These are phyloP conservation scores for Diutina ranongensis DNA, from an alignment of 1,139 yeast genomes.

Conservation along the genomic window DNA sequence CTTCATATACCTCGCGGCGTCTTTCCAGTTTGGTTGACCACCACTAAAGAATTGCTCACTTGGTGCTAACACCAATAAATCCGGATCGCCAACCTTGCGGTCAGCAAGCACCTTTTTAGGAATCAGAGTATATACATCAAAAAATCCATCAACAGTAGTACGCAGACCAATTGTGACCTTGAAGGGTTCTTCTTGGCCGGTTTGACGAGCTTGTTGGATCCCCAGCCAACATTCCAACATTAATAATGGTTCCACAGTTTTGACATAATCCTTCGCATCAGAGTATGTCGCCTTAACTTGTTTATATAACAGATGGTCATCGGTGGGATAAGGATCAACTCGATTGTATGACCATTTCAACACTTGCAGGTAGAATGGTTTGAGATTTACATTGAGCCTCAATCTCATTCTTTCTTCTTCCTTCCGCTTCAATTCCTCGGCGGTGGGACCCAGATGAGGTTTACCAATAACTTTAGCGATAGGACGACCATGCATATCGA, in stretches of 20 bases:
- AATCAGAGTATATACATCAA: conserved; percentile 77
- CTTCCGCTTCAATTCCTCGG: conserved; percentile 31
- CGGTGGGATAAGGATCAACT: conserved; percentile 44
- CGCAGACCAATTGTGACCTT: conserved; percentile 65
- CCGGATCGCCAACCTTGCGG: conserved; percentile 58
- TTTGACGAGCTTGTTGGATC: conserved; percentile 58
- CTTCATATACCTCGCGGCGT: conserved; percentile 17
- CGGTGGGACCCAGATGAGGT: neutral
- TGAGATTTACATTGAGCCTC: conserved; percentile 67
- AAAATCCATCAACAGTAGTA: conserved; percentile 74
- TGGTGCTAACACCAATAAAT: conserved; percentile 57
- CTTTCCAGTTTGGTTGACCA: conserved; percentile 9
- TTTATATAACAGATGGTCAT: conserved; percentile 27
- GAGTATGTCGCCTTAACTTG: conserved; percentile 35
- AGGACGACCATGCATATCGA: conserved; percentile 28
- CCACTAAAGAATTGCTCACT: conserved; percentile 13
- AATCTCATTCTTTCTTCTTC: conserved; percentile 74
- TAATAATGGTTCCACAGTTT: conserved; percentile 65
- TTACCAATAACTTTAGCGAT: conserved; percentile 11
- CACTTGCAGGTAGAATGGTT: conserved; percentile 59
- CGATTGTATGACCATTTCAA: conserved; percentile 70
- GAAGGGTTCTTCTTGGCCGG: conserved; percentile 56
- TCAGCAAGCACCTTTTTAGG: conserved; percentile 40
- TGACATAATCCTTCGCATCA: conserved; percentile 51
- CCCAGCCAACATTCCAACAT: conserved; percentile 94